phyloP scores from a whole-genome alignment of 768 basidiomycete genomes.

The Ramaria rubella region DNA sequence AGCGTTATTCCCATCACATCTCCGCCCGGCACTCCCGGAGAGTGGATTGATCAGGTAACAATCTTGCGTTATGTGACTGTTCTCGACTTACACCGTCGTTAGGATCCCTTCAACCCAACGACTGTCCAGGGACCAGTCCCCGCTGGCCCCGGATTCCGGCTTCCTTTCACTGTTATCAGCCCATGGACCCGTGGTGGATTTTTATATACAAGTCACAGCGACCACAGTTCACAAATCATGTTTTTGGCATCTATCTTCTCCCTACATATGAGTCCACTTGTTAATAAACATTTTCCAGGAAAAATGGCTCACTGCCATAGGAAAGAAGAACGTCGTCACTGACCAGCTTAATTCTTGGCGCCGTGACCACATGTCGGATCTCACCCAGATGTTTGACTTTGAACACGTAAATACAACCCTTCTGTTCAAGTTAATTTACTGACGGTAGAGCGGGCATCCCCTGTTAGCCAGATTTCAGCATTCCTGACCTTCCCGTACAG shows the following conservation, averaged over 20 bases:
- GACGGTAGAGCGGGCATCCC: not conserved
- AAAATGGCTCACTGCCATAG: constrained; percentile 14
- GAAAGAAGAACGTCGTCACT: constrained; percentile 6
- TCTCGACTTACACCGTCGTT: not conserved
- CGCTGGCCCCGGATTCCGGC: constrained; percentile 15
- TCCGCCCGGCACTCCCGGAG: constrained; percentile 12
- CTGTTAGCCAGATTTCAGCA: constrained; percentile 4
- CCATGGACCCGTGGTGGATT: constrained; percentile 15
- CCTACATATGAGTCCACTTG: too few relatives aligned
- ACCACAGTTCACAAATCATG: constrained; percentile 12
- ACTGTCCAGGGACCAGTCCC: not conserved
- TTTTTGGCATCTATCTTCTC: too few relatives aligned
- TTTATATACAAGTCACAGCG: constrained; percentile 12
- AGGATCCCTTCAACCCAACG: constrained; percentile 7
- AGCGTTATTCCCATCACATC: constrained; percentile 6
- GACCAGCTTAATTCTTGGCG: constrained; percentile 12
- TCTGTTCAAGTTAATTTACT: too few relatives aligned
- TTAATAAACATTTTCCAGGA: too few relatives aligned
- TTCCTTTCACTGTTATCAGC: constrained; percentile 13
- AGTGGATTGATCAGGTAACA: constrained; percentile 7
- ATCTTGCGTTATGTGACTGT: not conserved
- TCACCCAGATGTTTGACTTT: constrained; percentile 16
- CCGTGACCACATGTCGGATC: constrained; percentile 15
- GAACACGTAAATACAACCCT: constrained; percentile 6
- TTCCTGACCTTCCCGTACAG: constrained; percentile 8